These are phyloP conservation scores for Monosporascus sp. DNA, from an alignment of 2,329 filamentous ascomycete genomes.

Conservation along the genomic window DNA sequence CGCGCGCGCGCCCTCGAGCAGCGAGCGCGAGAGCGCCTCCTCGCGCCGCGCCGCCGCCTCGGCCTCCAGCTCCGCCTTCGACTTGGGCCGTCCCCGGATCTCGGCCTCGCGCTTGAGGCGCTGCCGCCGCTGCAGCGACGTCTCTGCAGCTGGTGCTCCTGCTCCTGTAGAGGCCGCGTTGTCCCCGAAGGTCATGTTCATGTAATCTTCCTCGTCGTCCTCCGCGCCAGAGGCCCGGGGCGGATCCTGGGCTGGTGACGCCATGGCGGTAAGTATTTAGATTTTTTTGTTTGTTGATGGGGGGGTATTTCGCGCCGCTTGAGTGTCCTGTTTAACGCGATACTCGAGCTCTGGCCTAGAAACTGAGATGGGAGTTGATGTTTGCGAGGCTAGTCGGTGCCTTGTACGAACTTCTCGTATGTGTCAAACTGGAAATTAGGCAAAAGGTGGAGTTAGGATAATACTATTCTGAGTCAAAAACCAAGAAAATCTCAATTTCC, in stretches of 20 bases:
- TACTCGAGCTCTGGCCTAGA: too few species aligned
- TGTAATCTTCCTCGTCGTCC: conserved; percentile 84
- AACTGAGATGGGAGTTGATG: too few species aligned
- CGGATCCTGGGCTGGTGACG: conserved; percentile 2
- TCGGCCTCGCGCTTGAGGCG: conserved; percentile 59
- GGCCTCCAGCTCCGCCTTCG: conserved; percentile 76
- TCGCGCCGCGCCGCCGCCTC: conserved; percentile 69
- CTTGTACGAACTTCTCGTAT: too few species aligned
- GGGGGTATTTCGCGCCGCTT: too few species aligned
- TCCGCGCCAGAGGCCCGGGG: conserved; percentile 12
- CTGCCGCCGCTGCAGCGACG: conserved; percentile 48
- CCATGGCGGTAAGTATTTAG: conserved; percentile 1
- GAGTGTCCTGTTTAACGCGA: too few species aligned
- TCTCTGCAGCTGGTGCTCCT: conserved; percentile 41
- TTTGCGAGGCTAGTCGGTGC: too few species aligned
- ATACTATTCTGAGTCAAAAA: too few species aligned
- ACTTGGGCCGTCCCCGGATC: conserved; percentile 62
- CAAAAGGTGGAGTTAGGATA: too few species aligned
- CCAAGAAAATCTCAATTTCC: too few species aligned
- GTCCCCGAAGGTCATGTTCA: conserved; percentile 88
- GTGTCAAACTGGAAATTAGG: too few species aligned
- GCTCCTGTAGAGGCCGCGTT: conserved; percentile 27
- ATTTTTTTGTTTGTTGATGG: too few species aligned
- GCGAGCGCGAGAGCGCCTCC: conserved; percentile 66
- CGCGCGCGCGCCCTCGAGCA: conserved; percentile 49